These are phyloP conservation scores for Globisporangium mamillatum DNA, from an alignment of 352 stramenopile genomes.

Conservation along the genomic window DNA sequence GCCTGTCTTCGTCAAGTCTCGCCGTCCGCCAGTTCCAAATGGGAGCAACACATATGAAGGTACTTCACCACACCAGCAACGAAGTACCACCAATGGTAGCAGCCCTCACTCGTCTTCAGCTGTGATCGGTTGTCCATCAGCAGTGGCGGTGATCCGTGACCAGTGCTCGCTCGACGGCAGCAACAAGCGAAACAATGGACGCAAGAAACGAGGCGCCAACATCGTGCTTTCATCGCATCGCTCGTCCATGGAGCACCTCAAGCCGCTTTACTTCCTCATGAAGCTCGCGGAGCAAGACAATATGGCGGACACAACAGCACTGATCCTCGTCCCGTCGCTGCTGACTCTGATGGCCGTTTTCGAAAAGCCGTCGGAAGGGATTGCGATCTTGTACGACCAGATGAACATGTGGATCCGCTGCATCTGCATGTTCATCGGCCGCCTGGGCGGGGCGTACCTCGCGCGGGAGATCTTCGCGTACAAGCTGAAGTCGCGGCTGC, in stretches of 20 bases:
- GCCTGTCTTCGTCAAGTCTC: conserved; percentile 14
- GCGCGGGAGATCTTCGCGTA: conserved; percentile 85
- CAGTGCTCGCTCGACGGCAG: conserved; percentile 3
- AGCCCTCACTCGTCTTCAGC: neutral
- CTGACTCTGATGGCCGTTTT: conserved; percentile 74
- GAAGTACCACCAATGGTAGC: neutral
- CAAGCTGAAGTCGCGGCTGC: conserved; percentile 65
- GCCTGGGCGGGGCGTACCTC: conserved; percentile 68
- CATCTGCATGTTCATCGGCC: conserved; percentile 79
- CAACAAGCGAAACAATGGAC: neutral
- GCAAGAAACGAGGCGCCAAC: neutral
- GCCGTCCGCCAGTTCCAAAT: neutral
- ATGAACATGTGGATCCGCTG: conserved; percentile 83
- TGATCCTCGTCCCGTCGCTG: conserved; percentile 82
- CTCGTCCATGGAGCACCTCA: conserved; percentile 35
- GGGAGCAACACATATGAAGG: neutral
- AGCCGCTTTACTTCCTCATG: conserved; percentile 84
- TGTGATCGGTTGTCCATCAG: conserved; percentile 7
- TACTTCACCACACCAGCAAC: neutral
- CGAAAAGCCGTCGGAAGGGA: conserved; percentile 61
- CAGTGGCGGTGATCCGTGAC: conserved; percentile 9
- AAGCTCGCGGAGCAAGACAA: conserved; percentile 87
- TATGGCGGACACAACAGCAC: conserved; percentile 83
- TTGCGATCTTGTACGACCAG: conserved; percentile 64
- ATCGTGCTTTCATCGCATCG: conserved; percentile 8